phyloP scores from a whole-genome alignment of 371 early-diverging fungal species.

The Mucor circinelloides region DNA sequence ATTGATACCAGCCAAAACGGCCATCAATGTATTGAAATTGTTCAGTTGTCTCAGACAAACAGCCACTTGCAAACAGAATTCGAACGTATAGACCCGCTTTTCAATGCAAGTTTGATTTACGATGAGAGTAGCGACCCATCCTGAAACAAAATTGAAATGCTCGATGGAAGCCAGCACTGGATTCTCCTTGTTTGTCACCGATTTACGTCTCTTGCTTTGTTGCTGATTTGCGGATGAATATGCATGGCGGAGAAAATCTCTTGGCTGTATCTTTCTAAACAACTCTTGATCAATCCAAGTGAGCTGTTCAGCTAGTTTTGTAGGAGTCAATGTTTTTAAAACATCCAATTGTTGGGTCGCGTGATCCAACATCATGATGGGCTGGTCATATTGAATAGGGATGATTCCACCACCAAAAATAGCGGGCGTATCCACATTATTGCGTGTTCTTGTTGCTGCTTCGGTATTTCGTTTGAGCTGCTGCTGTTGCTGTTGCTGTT shows the following conservation, averaged over 20 bases:
- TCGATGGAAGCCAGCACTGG: slow-evolving; percentile 52
- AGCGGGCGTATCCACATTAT: neutral
- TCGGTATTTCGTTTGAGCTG: neutral
- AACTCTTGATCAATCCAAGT: slow-evolving; percentile 60
- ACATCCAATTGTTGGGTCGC: neutral
- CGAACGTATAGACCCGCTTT: slow-evolving; percentile 58
- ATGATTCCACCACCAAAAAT: slow-evolving; percentile 1
- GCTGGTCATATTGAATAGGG: neutral
- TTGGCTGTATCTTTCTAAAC: slow-evolving; percentile 46
- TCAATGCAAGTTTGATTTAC: slow-evolving; percentile 56
- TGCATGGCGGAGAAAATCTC: slow-evolving; percentile 57
- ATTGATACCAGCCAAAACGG: slow-evolving; percentile 73
- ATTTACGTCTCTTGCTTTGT: neutral
- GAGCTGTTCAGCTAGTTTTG: slow-evolving; percentile 62
- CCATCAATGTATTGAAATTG: slow-evolving; percentile 76
- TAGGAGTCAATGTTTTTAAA: slow-evolving; percentile 14
- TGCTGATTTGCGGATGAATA: slow-evolving; percentile 22
- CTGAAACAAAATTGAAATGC: slow-evolving; percentile 61
- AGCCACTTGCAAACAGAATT: slow-evolving; percentile 64
- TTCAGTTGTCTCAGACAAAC: slow-evolving; percentile 59
- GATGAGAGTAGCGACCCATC: slow-evolving; percentile 69
- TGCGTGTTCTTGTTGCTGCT: neutral
- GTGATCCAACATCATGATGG: neutral
- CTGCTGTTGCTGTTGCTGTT: neutral
- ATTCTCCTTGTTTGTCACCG: slow-evolving; percentile 2